Percentiles rank a stretch among this genome's conserved stretches.
Conservation (phyloP, 805 yeast genomes). For the Hermanozyma aechmeae region DNA sequence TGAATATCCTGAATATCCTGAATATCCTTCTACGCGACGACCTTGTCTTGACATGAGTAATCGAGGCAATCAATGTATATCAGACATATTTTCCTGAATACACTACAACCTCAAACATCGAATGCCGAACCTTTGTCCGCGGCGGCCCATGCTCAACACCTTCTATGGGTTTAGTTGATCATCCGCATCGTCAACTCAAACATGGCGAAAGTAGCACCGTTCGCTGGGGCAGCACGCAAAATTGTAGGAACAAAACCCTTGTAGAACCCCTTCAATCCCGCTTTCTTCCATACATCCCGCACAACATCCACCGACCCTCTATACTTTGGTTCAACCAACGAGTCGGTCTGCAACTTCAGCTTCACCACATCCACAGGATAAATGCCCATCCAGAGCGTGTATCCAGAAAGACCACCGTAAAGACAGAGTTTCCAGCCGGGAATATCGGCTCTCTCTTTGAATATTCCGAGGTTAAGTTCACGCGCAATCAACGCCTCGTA, state of each 20-base stretch:
- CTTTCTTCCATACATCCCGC: slow-evolving; percentile 39
- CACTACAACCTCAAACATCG: too few species aligned
- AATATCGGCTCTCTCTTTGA: slow-evolving; percentile 54
- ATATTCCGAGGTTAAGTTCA: slow-evolving; percentile 38
- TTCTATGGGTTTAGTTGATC: slow-evolving; percentile 18
- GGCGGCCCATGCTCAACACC: too few species aligned
- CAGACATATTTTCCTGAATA: too few species aligned
- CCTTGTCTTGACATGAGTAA: too few species aligned
- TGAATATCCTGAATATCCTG: too few species aligned
- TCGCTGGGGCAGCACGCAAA: slow-evolving; percentile 95
- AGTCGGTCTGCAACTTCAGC: slow-evolving; percentile 71
- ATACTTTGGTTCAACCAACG: slow-evolving; percentile 49
- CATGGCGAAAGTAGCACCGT: slow-evolving; percentile 92
- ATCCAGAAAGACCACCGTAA: slow-evolving; percentile 89
- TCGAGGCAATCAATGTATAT: too few species aligned
- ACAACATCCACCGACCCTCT: slow-evolving; percentile 52
- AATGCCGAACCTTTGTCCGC: too few species aligned
- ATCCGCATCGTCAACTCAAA: slow-evolving; percentile 84
- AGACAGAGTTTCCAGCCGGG: slow-evolving; percentile 82
- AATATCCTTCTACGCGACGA: too few species aligned
- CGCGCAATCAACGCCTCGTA: slow-evolving; percentile 80
- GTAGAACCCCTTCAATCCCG: slow-evolving; percentile 72
- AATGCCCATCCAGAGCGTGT: slow-evolving; percentile 73
- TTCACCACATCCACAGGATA: slow-evolving; percentile 91
- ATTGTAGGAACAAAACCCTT: slow-evolving; percentile 90